Conservation (phyloP, 1,139 yeast species). For the Nakaseomyces delphensis region DNA sequence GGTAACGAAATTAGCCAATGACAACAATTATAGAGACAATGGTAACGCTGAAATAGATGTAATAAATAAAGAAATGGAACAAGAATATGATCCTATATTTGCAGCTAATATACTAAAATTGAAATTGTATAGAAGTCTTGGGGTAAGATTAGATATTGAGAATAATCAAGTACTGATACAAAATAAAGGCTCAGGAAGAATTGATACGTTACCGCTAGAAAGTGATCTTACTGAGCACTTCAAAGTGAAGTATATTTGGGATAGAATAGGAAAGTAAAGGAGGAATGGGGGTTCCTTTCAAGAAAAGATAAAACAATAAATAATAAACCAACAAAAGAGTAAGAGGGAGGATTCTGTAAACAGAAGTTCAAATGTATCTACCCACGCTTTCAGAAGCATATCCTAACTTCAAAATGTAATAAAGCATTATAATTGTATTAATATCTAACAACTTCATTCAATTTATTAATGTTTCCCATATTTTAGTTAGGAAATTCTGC, state of each 20-base stretch:
- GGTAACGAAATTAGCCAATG: constrained; percentile 9
- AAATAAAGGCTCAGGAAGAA: constrained; percentile 11
- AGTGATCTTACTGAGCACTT: constrained; percentile 23
- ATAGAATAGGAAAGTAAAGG: constrained; percentile 12
- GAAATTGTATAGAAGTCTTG: constrained; percentile 27
- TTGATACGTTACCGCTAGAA: constrained; percentile 24
- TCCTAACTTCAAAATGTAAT: too few species aligned
- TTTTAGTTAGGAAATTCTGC: too few species aligned
- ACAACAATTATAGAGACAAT: constrained; percentile 9
- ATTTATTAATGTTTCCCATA: neutral
- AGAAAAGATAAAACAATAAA: too few species aligned
- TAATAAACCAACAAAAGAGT: neutral
- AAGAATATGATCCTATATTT: constrained; percentile 16
- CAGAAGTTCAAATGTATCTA: too few species aligned
- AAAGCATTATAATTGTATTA: too few species aligned
- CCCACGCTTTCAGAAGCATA: too few species aligned
- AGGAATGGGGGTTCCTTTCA: too few species aligned
- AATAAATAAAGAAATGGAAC: constrained; percentile 6
- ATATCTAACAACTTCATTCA: too few species aligned
- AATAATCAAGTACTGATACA: constrained; percentile 24
- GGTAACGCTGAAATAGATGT: constrained; percentile 11
- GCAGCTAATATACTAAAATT: constrained; percentile 23
- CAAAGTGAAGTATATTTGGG: constrained; percentile 29
- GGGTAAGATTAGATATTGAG: constrained; percentile 24
- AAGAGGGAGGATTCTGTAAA: too few species aligned